Base-by-base conservation (phyloP, 2,329 filamentous ascomycete genomes). In the Claviceps cyperi region DNA sequence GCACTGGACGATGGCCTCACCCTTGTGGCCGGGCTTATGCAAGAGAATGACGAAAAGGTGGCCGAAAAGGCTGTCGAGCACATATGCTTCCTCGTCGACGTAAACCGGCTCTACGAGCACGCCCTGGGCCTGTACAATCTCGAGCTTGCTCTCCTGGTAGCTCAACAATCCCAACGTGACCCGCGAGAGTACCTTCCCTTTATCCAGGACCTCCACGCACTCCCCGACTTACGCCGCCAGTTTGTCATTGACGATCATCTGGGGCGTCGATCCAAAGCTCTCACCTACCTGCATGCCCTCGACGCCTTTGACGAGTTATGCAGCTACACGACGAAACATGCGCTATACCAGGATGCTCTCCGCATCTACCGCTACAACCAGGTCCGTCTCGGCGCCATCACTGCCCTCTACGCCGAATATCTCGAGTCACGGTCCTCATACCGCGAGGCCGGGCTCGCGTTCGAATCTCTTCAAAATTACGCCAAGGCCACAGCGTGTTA, bases 151-250 rank as follows among this genome's bases (percentile, higher is more conserved):
- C 74, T 98, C 11, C 73, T 96, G 5, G 86, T 98, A 13, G 92
- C 92, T 0, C 92, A 98, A 61, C 90, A 96, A 62, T 92, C 90
- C 0, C 92, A 98, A 66, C 87, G 91, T 62, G 92, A 98, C 59
- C 92, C 92, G 1, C 76, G 89, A 57, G 92, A 98, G 64, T 98
- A 98, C 58, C 77, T 97, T 7, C 92, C 92, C 4, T 97, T 97
- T 62, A 80, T 98, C 47, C 90, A 95, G 61, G 82, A 82, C 37
- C 75, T 98, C 2, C 87, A 96, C 62, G 76, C 82, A 53, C 75
- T 94, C 57, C 69, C 84, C 0, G 74, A 79, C 11, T 65, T 85
- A 11, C 80, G 88, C 19, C 81, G 87, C 43, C 77, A 81, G 48
- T 95, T 90, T 57, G 80, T 81, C 41, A 94, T 98, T 48, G 92